phyloP scores from a whole-genome alignment of 2,329 filamentous ascomycete species.

The Diaporthe citriasiana region DNA sequence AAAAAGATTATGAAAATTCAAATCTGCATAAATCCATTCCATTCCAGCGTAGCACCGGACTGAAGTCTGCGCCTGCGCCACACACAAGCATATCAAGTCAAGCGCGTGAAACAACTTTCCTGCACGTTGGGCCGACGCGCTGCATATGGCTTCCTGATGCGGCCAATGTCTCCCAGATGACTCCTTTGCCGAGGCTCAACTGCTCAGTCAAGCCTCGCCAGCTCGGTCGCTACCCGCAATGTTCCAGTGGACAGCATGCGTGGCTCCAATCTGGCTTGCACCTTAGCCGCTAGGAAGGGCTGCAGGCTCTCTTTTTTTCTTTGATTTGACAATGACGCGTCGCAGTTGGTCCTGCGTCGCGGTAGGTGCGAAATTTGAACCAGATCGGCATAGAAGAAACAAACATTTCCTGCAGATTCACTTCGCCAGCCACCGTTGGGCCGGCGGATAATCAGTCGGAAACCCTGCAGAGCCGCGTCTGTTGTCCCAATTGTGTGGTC shows the following conservation, averaged over 20 bases:
- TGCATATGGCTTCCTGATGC: conserved; percentile 26
- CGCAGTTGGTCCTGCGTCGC: conserved; percentile 1
- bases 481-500: conserved; percentile 36
- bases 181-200: conserved; percentile 4
- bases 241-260: not conserved
- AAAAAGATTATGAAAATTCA: not conserved
- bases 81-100: conserved; percentile 16
- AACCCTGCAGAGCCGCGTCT: conserved; percentile 36
- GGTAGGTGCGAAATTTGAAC: not conserved
- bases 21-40: conserved; percentile 10
- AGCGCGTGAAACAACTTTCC: conserved; percentile 22
- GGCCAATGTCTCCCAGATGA: conserved; percentile 24
- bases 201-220: conserved; percentile 34
- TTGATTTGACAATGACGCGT: conserved; percentile 23
- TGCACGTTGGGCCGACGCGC: conserved; percentile 36
- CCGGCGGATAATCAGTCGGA: not conserved
- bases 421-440: not conserved
- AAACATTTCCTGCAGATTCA: not conserved
- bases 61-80: conserved; percentile 30
- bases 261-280: conserved; percentile 25
- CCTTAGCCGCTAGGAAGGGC: conserved; percentile 33
- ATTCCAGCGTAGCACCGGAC: not conserved
- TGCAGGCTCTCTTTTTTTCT: not conserved
- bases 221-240: conserved; percentile 1
- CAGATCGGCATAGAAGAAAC: not conserved